Evolutionary conservation across 1,284 basidiomycete species (phyloP), one percentile per base, ranked within the genome.

Genomic region (Puccinia horiana): DNA sequence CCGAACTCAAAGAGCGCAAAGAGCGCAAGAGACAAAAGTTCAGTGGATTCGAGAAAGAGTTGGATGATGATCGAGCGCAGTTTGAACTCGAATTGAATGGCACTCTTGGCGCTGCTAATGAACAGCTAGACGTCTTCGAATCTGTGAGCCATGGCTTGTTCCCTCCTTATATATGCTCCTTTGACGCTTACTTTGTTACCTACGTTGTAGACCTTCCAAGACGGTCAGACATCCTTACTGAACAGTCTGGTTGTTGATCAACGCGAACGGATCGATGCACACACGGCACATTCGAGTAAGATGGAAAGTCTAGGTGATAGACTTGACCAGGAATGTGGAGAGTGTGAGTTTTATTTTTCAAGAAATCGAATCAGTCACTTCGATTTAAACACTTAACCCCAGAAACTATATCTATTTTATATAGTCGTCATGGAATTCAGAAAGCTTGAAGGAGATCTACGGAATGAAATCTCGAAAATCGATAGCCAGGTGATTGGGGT

Each of bases 1-100:
- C 56, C 29, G 80, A 81, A 26, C 54, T 81, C 37, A 81, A 61
- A 49, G 56, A 81, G 32, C 54, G 80, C 35, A 73, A 81, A 44
- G 80, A 81, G 8, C 58, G 72, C 14, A 81, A 81, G 26, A 44
- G 61, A n/a, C 5, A 35, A 32, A 81, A 49, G 47, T 49, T 81
- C 26, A 65, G 47, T 63, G 58, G 63, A 52, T 69, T 81, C 47
- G 42, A 52, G 35, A 54, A 81, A 32, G 72, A 73, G 14, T 63
- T 81, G 32, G 72, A 81, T 47, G 56, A 63, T 3, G 44, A 44
- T 67, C 56, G 49, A 9, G 49, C 37, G 52, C 29, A 65, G 32
- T 67, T 81, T 18, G 49, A 74, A 32, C 18, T 20, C 35, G n/a
- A 75, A 52, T 54, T 75, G 16, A 40, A 47, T 42, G 42, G 20